phyloP scores from a whole-genome alignment of 192 early-diverging fungal species.

The Coemansia aciculifera region DNA sequence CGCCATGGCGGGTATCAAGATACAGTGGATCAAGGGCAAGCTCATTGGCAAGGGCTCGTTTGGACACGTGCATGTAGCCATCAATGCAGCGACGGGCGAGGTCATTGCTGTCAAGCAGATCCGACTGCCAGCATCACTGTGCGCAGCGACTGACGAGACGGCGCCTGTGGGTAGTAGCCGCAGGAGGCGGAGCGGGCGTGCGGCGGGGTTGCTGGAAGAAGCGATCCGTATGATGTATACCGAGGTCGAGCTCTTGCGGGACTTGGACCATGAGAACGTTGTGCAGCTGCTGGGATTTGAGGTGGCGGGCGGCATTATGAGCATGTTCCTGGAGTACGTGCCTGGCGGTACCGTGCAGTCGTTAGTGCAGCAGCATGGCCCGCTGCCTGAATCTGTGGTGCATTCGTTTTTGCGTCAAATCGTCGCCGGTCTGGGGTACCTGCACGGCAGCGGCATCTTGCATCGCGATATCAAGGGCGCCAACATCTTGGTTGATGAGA shows the following conservation, averaged over 20 bases:
- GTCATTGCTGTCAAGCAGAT: conserved; percentile 87
- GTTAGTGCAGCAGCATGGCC: conserved; percentile 70
- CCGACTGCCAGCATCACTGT: conserved; percentile 56
- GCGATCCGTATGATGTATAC: conserved; percentile 63
- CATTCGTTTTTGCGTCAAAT: conserved; percentile 80
- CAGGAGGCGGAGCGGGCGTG: not conserved
- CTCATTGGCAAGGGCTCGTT: conserved; percentile 85
- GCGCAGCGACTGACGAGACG: conserved; percentile 10
- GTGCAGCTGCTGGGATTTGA: conserved; percentile 90
- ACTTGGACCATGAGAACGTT: conserved; percentile 87
- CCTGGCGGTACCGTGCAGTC: conserved; percentile 87
- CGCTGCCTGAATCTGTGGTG: conserved; percentile 72
- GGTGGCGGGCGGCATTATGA: conserved; percentile 66
- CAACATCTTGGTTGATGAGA: conserved; percentile 75
- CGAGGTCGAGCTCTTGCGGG: conserved; percentile 73
- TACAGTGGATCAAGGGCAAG: conserved; percentile 73
- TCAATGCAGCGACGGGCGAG: conserved; percentile 71
- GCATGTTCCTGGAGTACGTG: conserved; percentile 98
- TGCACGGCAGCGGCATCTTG: conserved; percentile 75
- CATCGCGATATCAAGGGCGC: conserved; percentile 84
- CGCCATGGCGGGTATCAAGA: conserved; percentile 43
- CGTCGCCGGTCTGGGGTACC: conserved; percentile 77
- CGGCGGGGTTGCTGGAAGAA: conserved; percentile 15
- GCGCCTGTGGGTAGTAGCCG: not conserved
- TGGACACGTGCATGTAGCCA: conserved; percentile 73